phyloP scores from a whole-genome alignment of 495 filamentous ascomycete species.

The Entonaema liquescens region DNA sequence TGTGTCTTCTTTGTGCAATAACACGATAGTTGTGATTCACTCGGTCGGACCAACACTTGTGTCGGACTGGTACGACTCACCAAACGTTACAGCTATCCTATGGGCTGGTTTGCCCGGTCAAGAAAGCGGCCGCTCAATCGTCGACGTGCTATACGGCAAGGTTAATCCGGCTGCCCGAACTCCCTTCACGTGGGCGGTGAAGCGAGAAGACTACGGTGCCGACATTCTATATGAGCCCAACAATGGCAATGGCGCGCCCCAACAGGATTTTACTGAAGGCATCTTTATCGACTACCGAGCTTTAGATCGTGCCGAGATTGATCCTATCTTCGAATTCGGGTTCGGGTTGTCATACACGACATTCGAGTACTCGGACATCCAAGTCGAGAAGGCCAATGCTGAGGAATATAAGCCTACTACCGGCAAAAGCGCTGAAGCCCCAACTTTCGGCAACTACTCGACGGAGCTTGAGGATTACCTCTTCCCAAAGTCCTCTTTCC shows the following conservation, averaged over 20 bases:
- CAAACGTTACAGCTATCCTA: slow-evolving; percentile 93
- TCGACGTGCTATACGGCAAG: slow-evolving; percentile 88
- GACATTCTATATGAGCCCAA: slow-evolving; percentile 80
- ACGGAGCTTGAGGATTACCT: slow-evolving; percentile 72
- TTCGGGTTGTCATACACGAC: slow-evolving; percentile 90
- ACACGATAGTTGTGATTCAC: slow-evolving; percentile 94
- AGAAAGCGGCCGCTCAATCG: slow-evolving; percentile 89
- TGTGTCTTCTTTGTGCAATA: slow-evolving; percentile 79
- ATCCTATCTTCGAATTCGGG: slow-evolving; percentile 91
- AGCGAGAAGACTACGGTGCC: slow-evolving; percentile 75
- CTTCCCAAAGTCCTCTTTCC: slow-evolving; percentile 72
- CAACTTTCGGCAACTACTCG: slow-evolving; percentile 71
- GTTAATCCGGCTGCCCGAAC: slow-evolving; percentile 87
- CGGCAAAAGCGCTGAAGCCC: slow-evolving; percentile 73
- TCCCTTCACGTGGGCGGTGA: slow-evolving; percentile 87
- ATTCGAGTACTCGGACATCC: slow-evolving; percentile 79
- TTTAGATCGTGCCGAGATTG: slow-evolving; percentile 78
- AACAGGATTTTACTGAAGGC: slow-evolving; percentile 84
- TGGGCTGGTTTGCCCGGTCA: slow-evolving; percentile 95
- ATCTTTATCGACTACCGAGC: slow-evolving; percentile 94
- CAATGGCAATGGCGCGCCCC: slow-evolving; percentile 73
- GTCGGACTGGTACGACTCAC: slow-evolving; percentile 77
- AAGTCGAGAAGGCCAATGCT: slow-evolving; percentile 61
- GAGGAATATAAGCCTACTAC: slow-evolving; percentile 70
- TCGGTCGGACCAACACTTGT: slow-evolving; percentile 82